A percentile compares a stretch with the other conserved stretches of the same genome.
Evolutionary conservation across 768 basidiomycete species (phyloP).

Genomic region (Kwoniella bestiolae): DNA sequence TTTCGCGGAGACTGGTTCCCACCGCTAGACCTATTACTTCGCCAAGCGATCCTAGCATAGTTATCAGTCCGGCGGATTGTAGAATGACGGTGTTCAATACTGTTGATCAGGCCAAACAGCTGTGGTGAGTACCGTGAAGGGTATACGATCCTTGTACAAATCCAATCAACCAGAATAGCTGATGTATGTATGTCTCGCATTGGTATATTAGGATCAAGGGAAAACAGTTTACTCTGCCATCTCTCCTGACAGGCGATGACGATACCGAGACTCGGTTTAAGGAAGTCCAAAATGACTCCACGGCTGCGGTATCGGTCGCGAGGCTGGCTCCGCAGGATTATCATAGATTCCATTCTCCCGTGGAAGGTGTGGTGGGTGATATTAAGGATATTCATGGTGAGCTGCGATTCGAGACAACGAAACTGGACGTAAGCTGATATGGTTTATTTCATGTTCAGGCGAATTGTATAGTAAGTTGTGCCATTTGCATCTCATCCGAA

Average conservation of each 20-base stretch:
- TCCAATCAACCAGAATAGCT: no score
- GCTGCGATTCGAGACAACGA: no score
- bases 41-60: slow-evolving; percentile 62
- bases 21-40: slow-evolving; percentile 68
- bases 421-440: slow-evolving; percentile 2
- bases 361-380: slow-evolving; percentile 63
- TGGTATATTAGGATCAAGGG: slow-evolving; percentile 69
- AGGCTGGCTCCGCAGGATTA: slow-evolving; percentile 80
- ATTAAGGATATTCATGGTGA: slow-evolving; percentile 54
- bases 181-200: not conserved
- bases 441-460: slow-evolving; percentile 21
- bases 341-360: slow-evolving; percentile 76
- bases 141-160: not conserved
- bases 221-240: slow-evolving; percentile 68
- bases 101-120: slow-evolving; percentile 66
- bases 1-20: slow-evolving; percentile 67
- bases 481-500: no score
- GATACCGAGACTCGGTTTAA: slow-evolving; percentile 57
- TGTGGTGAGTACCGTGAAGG: slow-evolving; percentile 64
- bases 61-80: slow-evolving; percentile 74
- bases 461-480: slow-evolving; percentile 55
- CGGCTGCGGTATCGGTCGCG: slow-evolving; percentile 66
- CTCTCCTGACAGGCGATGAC: slow-evolving; percentile 63
- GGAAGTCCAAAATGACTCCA: slow-evolving; percentile 47
- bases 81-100: slow-evolving; percentile 71